Evolutionary conservation across 805 yeast genomes (phyloP), one percentile per base, ranked within the genome.

Genomic region (Saccharomycopsis babjevae): DNA sequence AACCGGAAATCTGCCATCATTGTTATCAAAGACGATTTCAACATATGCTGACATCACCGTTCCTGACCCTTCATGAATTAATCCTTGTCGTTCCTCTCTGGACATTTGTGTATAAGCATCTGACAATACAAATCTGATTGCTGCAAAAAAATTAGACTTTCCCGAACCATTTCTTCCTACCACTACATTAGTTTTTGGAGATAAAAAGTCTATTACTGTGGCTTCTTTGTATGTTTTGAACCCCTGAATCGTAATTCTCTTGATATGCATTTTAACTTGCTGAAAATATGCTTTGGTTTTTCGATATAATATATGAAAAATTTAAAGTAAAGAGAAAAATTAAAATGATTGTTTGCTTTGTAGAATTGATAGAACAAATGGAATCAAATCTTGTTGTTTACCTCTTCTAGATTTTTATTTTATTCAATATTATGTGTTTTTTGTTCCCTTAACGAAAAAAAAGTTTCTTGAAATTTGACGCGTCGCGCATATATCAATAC

Each of bases 81-180:
- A 76, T 1, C 92, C 88, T 67, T 87, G 92, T 65, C 97, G 79
- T 68, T 90, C 96, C 66, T 90, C 96, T 65, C 93, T 76, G 28
- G 85, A 77, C 85, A 92, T 80, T 69, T 89, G 87, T 2, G 89
- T 86, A 70, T 88, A 89, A 39, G 93, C 96, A 70, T 93, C 97
- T 55, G 96, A 86, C 22, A 94, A 72, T 11, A 91, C 97, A 74
- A 92, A 94, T 64, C 97, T 77, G 61, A 93, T 88, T 11, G 99
- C 98, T 16, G 97, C 91, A 72, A 93, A 94, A 73, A 93, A 88
- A 72, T 94, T 93, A 50, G 97, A 89, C 71, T 94, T 93, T 8
- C 99, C 99, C 8, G 97, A 88, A n/a, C 97, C 97, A 73, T 92
- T 92, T 57, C 96, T 76, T 1, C 97, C 97, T 38, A 92, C 90